Base-by-base conservation (phyloP, 2,329 filamentous ascomycete genomes). In the Elsinoe ampelina region DNA sequence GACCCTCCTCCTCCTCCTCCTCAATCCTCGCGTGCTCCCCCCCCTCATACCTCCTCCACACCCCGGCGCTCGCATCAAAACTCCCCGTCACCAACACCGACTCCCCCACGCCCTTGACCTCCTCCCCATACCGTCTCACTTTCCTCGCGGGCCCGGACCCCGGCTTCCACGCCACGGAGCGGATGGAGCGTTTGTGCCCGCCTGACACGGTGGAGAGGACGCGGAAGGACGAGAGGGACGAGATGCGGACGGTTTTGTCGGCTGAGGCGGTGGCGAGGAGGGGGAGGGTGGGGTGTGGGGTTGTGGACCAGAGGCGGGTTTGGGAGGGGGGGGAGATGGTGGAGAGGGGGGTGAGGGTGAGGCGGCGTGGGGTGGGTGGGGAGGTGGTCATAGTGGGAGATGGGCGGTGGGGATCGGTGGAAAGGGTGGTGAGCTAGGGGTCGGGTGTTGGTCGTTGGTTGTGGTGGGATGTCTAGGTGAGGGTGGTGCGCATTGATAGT, bases 121-220 rank as follows among this genome's bases (percentile, higher is more conserved):
- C 51, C 39, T 42, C 15, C 20, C 57, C 51, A 32, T 32, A 19
- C 32, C 57, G 39, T 39, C 48, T n/a, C 26, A 39, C 48, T 10
- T 34, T 15, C 30, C 48, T 7, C 15, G 32, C 48, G 19, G 59
- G 56, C 1, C 58, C 60, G 0, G 62, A 64, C 10, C 79, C 78
- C 0, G 91, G 90, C 72, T 95, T 95, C 93, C 93, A 98, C 36
- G 89, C 85, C 17, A 85, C 83, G 51, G 83, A 83, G 57, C 93
- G 83, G n/a, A 98, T 84, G 64, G 87, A 93, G 57, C 93, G 87
- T 64, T 89, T 88, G 73, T 98, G 93, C 6, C 92, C 93, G 59
- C 90, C 91, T 6, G 85, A 84, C 56, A 97, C 84, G 17, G 80
- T 81, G 66, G 85, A 89, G 67, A 95, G 85, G 51, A 89, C 80